Conservation (phyloP, 805 yeast species). For the Cyberlindnera meyerae region DNA sequence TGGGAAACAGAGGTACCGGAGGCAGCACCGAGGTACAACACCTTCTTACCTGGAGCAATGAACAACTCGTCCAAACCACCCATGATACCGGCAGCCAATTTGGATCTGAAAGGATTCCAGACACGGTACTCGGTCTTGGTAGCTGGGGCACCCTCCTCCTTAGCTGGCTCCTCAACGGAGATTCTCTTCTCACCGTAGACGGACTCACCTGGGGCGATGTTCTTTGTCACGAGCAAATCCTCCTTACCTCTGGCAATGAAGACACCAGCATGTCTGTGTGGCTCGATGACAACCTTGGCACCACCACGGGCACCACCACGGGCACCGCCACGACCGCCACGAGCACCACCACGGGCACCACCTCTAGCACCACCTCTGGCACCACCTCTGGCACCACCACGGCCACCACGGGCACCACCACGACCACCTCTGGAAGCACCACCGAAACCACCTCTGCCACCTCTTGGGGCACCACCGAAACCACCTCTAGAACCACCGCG, state of each 20-base stretch:
- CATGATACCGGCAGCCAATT: constrained; percentile 99
- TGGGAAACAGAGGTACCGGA: constrained; percentile 99
- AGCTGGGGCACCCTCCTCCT: constrained; percentile 81
- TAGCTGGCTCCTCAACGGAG: constrained; percentile 86
- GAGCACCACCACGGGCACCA: constrained; percentile 49
- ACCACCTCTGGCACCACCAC: constrained; percentile 51
- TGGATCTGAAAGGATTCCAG: constrained; percentile 99
- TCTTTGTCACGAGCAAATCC: constrained; percentile 95
- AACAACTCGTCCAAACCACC: constrained; percentile 98
- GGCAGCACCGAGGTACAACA: constrained; percentile 97
- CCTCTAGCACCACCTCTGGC: constrained; percentile 48
- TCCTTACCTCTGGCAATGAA: constrained; percentile 99
- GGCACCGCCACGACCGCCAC: constrained; percentile 66
- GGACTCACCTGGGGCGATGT: constrained; percentile 96
- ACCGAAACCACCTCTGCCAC: constrained; percentile 51
- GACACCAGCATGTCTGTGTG: constrained; percentile 98
- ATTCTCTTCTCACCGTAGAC: constrained; percentile 98
- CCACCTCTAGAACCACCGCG: constrained; percentile 39
- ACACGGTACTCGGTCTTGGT: constrained; percentile 98
- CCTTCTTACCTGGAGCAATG: constrained; percentile 98
- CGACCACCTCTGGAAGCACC: constrained; percentile 32
- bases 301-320: constrained; percentile 84
- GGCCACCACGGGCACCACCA: constrained; percentile 47
- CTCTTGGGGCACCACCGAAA: constrained; percentile 46
- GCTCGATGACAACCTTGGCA: constrained; percentile 96